Evolutionary conservation across 768 basidiomycete species (phyloP).

Genomic region (Coprinopsis strossmayeri): DNA sequence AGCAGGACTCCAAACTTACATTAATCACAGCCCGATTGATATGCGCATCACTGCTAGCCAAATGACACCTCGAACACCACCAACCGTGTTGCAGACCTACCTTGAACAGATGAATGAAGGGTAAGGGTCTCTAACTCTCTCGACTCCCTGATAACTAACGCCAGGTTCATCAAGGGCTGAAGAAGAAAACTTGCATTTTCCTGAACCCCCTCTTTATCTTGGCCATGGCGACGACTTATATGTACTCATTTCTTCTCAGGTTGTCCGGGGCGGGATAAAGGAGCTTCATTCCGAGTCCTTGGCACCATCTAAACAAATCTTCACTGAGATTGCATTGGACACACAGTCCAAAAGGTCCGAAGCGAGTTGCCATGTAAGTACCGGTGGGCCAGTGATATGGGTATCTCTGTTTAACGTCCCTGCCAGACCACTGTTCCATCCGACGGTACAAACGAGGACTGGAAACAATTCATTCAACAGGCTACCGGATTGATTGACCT

Average conservation of each 20-base stretch:
- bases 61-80: not conserved
- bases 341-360: not conserved
- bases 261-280: slow-evolving; percentile 25
- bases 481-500: not conserved
- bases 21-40: not conserved
- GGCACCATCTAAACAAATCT: slow-evolving; percentile 19
- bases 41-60: not conserved
- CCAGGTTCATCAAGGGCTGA: too few relatives aligned
- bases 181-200: too few relatives aligned
- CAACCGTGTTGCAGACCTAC: not conserved
- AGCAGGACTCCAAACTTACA: not conserved
- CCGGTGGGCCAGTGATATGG: too few relatives aligned
- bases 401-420: too few relatives aligned
- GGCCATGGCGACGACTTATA: not conserved
- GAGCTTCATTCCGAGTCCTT: not conserved
- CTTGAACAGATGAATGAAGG: not conserved
- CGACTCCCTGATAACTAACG: too few relatives aligned
- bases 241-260: not conserved
- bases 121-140: not conserved
- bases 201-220: not conserved
- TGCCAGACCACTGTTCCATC: not conserved
- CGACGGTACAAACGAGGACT: not conserved
- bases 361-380: not conserved
- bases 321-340: slow-evolving; percentile 5
- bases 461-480: not conserved